Percentiles rank a stretch among this genome's conserved stretches.
Evolutionary conservation across 257 asterid species (phyloP).

Genomic region (Haberlea rhodopensis): DNA sequence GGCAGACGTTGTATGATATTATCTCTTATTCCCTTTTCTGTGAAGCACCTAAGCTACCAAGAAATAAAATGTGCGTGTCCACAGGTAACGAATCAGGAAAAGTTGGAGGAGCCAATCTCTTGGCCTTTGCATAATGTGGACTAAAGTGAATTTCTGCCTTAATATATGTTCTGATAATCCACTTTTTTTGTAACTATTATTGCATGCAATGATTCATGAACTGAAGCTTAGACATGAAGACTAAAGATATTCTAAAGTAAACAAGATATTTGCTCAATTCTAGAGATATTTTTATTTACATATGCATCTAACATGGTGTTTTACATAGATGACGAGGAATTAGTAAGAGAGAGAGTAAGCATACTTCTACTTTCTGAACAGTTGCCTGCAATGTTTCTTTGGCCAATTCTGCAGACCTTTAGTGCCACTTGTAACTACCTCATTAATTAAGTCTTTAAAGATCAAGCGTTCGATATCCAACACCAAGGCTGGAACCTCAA

Average conservation of each 20-base stretch:
- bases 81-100: neutral
- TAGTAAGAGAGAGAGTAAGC: constrained; percentile 4
- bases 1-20: neutral
- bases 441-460: constrained; percentile 80
- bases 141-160: neutral
- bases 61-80: neutral
- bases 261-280: neutral
- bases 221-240: neutral
- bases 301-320: neutral
- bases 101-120: neutral
- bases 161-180: neutral
- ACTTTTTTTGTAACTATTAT: neutral
- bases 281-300: neutral
- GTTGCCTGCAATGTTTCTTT: constrained; percentile 43
- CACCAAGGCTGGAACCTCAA: constrained; percentile 65
- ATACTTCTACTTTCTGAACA: constrained; percentile 38
- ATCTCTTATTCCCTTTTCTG: neutral
- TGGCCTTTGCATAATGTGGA: neutral
- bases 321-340: neutral
- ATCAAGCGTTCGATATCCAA: constrained; percentile 87
- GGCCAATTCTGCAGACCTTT: constrained; percentile 35
- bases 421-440: constrained; percentile 55
- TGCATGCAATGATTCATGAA: neutral
- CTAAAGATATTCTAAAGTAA: neutral
- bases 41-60: neutral